Base-by-base conservation (phyloP, 345 rosid genomes). In the Hevea brasiliensis region DNA sequence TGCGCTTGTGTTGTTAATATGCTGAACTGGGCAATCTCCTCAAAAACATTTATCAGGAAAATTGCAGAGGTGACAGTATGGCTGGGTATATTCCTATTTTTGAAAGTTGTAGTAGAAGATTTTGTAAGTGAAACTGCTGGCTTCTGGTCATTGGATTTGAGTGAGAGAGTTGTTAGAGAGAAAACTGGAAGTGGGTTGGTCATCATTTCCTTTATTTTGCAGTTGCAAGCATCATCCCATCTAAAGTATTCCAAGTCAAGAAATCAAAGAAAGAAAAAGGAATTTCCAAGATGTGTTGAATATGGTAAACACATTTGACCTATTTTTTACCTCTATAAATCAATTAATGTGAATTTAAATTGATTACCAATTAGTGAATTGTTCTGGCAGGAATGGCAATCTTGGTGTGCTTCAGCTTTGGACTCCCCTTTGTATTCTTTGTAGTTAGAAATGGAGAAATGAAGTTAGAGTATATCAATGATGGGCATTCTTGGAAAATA, bases 141-240 rank as follows among this genome's bases (percentile, higher is more conserved):
- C 41, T 79, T 89, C 23, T 85, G 85, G 77, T 87, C 92, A 17
- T 77, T 89, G 51, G 89, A 87, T 86, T 67, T 91, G 71, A 85
- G 80, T 65, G 86, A 90, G 64, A 88, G 93, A 81, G 78, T 85
- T 18, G 85, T 89, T 11, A 84, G 97, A 73, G 96, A 90, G 86
- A 92, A 89, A 83, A 82, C 81, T 21, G 97, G 97, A 54, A 90
- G 98, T 84, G 84, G 85, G 77, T 83, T 95, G 68, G 96, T 89
- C 0, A 65, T 79, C 11, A 60, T 77, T 75, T 92, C 96, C 53
- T 86, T 91, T 98, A 35, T 87, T 82, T 75, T 90, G 81, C 96
- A 89, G 61, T 76, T 84, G 57, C 7, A 54, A 71, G 68, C 87
- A 60, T 72, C 85, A 66, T 72, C 82, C 53, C 54, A 35, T 14